phyloP scores from a whole-genome alignment of 169 alveolate species.

The Ichthyophthirius multifiliis region DNA sequence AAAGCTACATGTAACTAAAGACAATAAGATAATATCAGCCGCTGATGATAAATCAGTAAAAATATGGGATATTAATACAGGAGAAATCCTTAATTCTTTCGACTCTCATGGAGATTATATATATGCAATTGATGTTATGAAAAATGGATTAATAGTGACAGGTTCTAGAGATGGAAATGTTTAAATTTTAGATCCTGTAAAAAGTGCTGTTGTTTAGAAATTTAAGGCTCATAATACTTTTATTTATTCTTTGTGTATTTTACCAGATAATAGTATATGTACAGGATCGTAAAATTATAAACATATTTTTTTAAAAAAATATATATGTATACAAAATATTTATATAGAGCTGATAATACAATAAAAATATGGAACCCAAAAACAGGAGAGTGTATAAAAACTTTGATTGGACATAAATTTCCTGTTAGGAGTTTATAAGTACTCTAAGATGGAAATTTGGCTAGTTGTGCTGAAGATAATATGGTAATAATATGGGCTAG shows the following conservation, averaged over 20 bases:
- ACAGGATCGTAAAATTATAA: conserved; percentile 11
- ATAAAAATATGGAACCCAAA: conserved; percentile 48
- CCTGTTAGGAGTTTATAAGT: conserved; percentile 45
- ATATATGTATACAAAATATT: not conserved
- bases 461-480: conserved; percentile 25
- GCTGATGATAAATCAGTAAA: conserved; percentile 17
- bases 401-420: conserved; percentile 46
- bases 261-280: not conserved
- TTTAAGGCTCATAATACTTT: conserved; percentile 17
- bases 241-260: not conserved
- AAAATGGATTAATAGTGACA: conserved; percentile 3
- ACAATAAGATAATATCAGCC: not conserved
- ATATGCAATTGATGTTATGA: conserved; percentile 14
- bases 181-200: conserved; percentile 11
- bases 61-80: conserved; percentile 21
- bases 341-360: conserved; percentile 28
- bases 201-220: not conserved
- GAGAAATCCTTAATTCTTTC: conserved; percentile 6
- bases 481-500: conserved; percentile 22
- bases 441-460: conserved; percentile 26
- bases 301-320: not conserved
- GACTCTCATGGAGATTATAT: conserved; percentile 14
- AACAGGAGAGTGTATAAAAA: conserved; percentile 27
- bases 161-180: conserved; percentile 17
- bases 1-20: not conserved